These are phyloP conservation scores for Boletus vermiculosoides DNA, from an alignment of 768 basidiomycete genomes.

Conservation along the genomic window DNA sequence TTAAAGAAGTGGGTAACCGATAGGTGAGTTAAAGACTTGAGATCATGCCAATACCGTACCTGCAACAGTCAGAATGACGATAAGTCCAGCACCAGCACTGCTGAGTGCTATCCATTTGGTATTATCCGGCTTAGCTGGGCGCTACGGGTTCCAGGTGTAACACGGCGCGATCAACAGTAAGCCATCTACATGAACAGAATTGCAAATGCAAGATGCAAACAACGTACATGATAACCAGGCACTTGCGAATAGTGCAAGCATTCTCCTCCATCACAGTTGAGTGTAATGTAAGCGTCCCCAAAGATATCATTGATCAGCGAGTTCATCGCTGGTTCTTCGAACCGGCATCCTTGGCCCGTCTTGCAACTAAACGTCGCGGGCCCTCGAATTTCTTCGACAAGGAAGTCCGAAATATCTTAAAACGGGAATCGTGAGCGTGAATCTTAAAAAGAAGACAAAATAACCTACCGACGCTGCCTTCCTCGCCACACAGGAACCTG, in stretches of 20 bases:
- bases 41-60: constrained; percentile 36
- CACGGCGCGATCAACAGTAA: background rate
- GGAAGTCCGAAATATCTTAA: constrained; percentile 86
- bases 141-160: constrained; percentile 35
- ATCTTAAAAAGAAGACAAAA: background rate
- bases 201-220: background rate
- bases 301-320: constrained; percentile 90
- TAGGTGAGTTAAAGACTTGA: background rate
- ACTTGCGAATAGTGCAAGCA: constrained; percentile 93
- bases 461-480: constrained; percentile 85
- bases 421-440: background rate
- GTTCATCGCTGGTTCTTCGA: constrained; percentile 98
- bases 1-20: constrained; percentile 10
- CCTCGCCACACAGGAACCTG: constrained; percentile 92
- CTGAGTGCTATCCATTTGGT: constrained; percentile 82
- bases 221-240: constrained; percentile 77
- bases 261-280: constrained; percentile 87
- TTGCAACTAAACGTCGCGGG: constrained; percentile 85
- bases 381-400: constrained; percentile 85
- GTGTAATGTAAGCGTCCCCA: constrained; percentile 85
- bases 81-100: constrained; percentile 69
- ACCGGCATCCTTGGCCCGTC: constrained; percentile 71
- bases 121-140: constrained; percentile 81
- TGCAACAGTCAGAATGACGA: constrained; percentile 68
- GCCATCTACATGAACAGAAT: background rate